Evolutionary conservation across 768 basidiomycete species (phyloP).

Genomic region (Chalciporus chontae): DNA sequence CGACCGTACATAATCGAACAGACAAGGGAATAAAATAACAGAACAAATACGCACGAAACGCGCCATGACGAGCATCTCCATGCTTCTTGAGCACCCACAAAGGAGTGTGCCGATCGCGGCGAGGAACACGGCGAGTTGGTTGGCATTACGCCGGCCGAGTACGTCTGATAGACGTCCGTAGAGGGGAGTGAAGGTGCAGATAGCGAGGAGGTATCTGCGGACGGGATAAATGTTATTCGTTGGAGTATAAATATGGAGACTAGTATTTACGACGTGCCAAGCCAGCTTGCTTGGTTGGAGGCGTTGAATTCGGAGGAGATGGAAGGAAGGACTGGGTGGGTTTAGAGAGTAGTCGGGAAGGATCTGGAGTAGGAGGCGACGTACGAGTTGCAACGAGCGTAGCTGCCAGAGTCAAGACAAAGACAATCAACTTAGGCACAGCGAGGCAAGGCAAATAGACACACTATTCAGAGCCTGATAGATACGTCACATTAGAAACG

Average conservation of each 20-base stretch:
- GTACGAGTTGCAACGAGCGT: slow-evolving; percentile 71
- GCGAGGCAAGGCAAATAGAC: not conserved
- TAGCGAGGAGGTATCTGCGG: slow-evolving; percentile 13
- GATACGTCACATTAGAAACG: not conserved
- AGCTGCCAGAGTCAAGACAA: slow-evolving; percentile 33
- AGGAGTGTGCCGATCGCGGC: slow-evolving; percentile 11
- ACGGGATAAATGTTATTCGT: not conserved
- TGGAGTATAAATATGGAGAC: not conserved
- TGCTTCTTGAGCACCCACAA: slow-evolving; percentile 8
- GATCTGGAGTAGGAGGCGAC: not conserved
- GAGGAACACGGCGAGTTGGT: slow-evolving; percentile 11
- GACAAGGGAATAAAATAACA: not conserved
- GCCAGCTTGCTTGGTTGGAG: slow-evolving; percentile 71
- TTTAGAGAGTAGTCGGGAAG: not conserved
- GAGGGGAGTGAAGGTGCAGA: slow-evolving; percentile 16
- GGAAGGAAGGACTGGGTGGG: slow-evolving; percentile 53
- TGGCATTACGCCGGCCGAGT: slow-evolving; percentile 11
- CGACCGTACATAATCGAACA: not conserved
- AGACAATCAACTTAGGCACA: not conserved
- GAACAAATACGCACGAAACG: slow-evolving; percentile 9
- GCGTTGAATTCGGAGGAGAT: slow-evolving; percentile 71
- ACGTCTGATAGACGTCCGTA: slow-evolving; percentile 18
- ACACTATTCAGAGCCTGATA: not conserved
- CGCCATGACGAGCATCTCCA: slow-evolving; percentile 10
- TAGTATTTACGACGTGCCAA: slow-evolving; percentile 56